Evolutionary conservation across 2,329 filamentous ascomycete genomes (phyloP).

Genomic region (Ceratocystis cubensis): DNA sequence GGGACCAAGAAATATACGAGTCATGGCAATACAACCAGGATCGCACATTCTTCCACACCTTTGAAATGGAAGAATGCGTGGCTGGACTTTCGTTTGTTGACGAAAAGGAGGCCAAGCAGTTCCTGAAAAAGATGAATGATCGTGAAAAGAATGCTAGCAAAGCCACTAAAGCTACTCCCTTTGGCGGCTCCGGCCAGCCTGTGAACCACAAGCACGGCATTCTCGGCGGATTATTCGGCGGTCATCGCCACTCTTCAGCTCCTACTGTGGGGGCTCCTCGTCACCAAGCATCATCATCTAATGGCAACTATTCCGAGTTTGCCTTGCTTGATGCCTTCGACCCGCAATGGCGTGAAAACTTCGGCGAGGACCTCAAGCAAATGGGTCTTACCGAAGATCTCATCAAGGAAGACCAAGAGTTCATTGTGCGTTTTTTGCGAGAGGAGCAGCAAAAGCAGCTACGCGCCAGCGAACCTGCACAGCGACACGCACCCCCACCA

Average conservation of each 20-base stretch:
- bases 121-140: conserved; percentile 95
- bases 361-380: conserved; percentile 49
- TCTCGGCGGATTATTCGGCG: conserved; percentile 49
- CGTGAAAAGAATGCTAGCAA: conserved; percentile 92
- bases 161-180: conserved; percentile 66
- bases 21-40: conserved; percentile 93
- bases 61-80: conserved; percentile 85
- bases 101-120: conserved; percentile 93
- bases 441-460: conserved; percentile 39
- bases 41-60: conserved; percentile 92
- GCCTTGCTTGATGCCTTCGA: conserved; percentile 51
- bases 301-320: conserved; percentile 39
- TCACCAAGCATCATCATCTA: conserved; percentile 27
- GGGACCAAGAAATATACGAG: conserved; percentile 97
- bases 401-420: conserved; percentile 55
- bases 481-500: conserved; percentile 20
- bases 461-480: conserved; percentile 18
- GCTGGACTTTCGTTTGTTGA: conserved; percentile 87
- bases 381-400: conserved; percentile 55
- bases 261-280: conserved; percentile 45
- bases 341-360: conserved; percentile 51
- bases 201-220: conserved; percentile 32
- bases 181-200: conserved; percentile 41
- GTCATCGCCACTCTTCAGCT: conserved; percentile 48
- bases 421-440: conserved; percentile 52